Evolutionary conservation across 2,329 filamentous ascomycete genomes (phyloP).

Genomic region (Ophiobolus disseminans): DNA sequence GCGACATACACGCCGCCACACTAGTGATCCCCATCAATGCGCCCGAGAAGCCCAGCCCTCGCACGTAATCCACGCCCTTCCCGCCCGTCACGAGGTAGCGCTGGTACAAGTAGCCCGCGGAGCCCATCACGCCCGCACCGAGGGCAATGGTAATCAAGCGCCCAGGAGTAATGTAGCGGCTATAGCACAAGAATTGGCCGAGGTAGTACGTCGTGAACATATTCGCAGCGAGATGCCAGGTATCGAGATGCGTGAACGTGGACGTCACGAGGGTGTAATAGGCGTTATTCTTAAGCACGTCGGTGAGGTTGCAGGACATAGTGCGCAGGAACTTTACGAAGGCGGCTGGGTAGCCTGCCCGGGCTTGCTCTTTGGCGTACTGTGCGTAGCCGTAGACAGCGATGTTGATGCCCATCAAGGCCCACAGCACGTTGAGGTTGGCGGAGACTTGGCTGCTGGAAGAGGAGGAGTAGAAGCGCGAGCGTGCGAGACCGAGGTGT

Average conservation of each 20-base stretch:
- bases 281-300: slow-evolving; percentile 28
- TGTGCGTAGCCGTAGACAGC: slow-evolving; percentile 49
- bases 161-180: slow-evolving; percentile 38
- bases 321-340: slow-evolving; percentile 32
- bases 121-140: slow-evolving; percentile 40
- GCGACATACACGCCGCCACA: slow-evolving; percentile 50
- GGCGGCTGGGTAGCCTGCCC: slow-evolving; percentile 21
- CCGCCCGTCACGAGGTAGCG: slow-evolving; percentile 10
- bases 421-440: slow-evolving; percentile 39
- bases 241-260: slow-evolving; percentile 49
- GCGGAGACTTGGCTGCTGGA: slow-evolving; percentile 2
- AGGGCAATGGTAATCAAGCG: slow-evolving; percentile 36
- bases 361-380: slow-evolving; percentile 39
- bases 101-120: slow-evolving; percentile 23
- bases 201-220: slow-evolving; percentile 51
- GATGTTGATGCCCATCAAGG: slow-evolving; percentile 51
- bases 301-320: slow-evolving; percentile 44
- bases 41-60: slow-evolving; percentile 48
- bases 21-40: slow-evolving; percentile 51
- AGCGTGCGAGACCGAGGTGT: slow-evolving; percentile 10
- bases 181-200: slow-evolving; percentile 38
- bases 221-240: slow-evolving; percentile 51
- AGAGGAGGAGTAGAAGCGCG: slow-evolving; percentile 14
- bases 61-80: slow-evolving; percentile 7
- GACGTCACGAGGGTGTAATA: slow-evolving; percentile 51